These are phyloP conservation scores for Aspergillus udagawae DNA, from an alignment of 2,329 filamentous ascomycete species.

Conservation along the genomic window DNA sequence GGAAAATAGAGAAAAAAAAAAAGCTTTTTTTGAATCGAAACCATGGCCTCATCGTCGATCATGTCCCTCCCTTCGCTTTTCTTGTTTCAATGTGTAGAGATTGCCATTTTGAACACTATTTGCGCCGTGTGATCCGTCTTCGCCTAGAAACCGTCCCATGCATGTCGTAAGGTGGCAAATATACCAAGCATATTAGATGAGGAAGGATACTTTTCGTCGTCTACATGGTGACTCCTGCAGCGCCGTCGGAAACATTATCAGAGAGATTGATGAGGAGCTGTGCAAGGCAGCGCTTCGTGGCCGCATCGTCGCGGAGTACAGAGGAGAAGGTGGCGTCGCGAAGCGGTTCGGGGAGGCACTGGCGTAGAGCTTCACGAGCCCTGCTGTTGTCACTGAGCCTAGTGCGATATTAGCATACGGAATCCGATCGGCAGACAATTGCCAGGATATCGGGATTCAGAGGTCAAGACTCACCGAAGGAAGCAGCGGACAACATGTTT, in stretches of 20 bases:
- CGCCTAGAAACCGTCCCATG: constrained; percentile 40
- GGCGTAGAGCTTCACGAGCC: constrained; percentile 86
- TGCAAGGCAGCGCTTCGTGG: constrained; percentile 95
- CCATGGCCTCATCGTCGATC: constrained; percentile 5
- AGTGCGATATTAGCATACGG: neutral
- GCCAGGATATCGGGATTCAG: neutral
- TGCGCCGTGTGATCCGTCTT: constrained; percentile 39
- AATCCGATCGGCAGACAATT: neutral
- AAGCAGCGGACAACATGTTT: constrained; percentile 99
- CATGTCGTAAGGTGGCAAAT: constrained; percentile 37
- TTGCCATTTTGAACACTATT: constrained; percentile 25
- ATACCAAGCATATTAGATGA: constrained; percentile 30
- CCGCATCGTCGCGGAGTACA: constrained; percentile 92
- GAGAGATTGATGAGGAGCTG: constrained; percentile 95
- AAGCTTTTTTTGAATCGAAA: constrained; percentile 6
- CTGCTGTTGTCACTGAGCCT: constrained; percentile 95
- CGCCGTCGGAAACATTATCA: constrained; percentile 68
- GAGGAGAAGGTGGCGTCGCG: constrained; percentile 96
- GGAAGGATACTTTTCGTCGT: constrained; percentile 25
- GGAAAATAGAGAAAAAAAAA: constrained; percentile 1
- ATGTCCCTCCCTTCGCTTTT: constrained; percentile 3
- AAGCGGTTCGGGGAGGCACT: constrained; percentile 97
- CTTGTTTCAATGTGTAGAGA: constrained; percentile 8
- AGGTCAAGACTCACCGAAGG: constrained; percentile 64
- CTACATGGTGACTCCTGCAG: constrained; percentile 38